Percentiles rank a stretch among this genome's conserved stretches.
These are phyloP conservation scores for Pharus latifolius DNA, from an alignment of 176 grass and related monocot species.

Conservation along the genomic window DNA sequence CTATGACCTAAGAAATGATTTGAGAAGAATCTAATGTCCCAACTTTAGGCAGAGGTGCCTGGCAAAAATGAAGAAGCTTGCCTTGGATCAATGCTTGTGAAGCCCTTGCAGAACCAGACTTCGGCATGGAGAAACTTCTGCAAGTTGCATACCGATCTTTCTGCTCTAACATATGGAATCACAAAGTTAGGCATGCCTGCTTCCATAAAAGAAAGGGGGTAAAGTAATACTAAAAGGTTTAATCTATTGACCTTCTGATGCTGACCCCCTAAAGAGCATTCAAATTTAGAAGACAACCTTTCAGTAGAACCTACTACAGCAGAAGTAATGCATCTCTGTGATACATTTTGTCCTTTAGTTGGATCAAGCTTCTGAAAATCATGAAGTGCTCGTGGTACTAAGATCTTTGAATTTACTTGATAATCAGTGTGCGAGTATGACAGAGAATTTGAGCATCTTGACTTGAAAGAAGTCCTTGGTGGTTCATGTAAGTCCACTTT, in stretches of 20 bases:
- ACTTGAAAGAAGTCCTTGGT: background rate
- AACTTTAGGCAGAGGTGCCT: background rate
- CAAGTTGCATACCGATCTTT: slow-evolving; percentile 29
- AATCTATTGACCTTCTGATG: slow-evolving; percentile 43
- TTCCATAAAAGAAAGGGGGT: background rate
- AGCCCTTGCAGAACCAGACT: slow-evolving; percentile 20
- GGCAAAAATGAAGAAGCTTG: background rate
- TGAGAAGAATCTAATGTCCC: background rate
- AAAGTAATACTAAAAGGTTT: slow-evolving; percentile 13
- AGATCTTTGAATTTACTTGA: slow-evolving; percentile 30
- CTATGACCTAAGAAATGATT: background rate
- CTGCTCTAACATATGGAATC: slow-evolving; percentile 47
- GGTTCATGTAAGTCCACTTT: slow-evolving; percentile 8
- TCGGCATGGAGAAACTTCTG: slow-evolving; percentile 12
- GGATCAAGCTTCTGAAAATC: slow-evolving; percentile 14
- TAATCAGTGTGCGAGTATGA: background rate
- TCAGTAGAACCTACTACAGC: slow-evolving; percentile 10
- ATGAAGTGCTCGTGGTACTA: slow-evolving; percentile 13
- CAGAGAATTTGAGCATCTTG: background rate
- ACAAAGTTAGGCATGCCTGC: slow-evolving; percentile 23
- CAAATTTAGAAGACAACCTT: slow-evolving; percentile 23
- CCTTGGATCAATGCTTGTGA: slow-evolving; percentile 25
- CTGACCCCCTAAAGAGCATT: slow-evolving; percentile 22
- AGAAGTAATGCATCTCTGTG: background rate
- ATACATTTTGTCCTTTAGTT: slow-evolving; percentile 13